Evolutionary conservation across 176 grass and related monocot genomes (phyloP).

Genomic region (Musa acuminata): DNA sequence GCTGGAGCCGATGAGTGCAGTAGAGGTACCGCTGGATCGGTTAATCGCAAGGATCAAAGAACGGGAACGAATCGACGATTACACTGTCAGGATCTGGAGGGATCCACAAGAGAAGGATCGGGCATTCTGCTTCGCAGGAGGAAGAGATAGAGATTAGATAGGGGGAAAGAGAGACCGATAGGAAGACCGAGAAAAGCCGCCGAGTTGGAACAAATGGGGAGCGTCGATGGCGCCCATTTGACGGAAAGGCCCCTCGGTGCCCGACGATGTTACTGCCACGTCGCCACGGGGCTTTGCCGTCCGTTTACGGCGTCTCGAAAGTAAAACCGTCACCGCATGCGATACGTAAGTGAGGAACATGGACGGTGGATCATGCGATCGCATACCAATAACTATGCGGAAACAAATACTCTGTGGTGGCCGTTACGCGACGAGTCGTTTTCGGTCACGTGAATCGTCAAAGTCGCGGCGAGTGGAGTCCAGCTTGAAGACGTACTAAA

Average conservation of each 20-base stretch:
- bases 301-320: background rate
- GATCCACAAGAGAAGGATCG: background rate
- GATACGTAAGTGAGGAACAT: background rate
- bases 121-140: background rate
- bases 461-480: background rate
- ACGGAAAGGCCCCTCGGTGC: background rate
- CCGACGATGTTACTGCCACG: background rate
- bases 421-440: no score
- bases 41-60: constrained; percentile 11
- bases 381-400: background rate
- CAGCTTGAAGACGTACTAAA: background rate
- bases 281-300: background rate
- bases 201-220: background rate
- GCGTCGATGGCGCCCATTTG: background rate
- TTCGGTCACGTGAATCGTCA: no score
- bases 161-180: background rate
- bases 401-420: background rate
- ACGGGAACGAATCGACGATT: background rate
- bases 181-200: constrained; percentile 8
- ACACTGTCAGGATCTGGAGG: background rate
- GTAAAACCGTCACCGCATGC: background rate
- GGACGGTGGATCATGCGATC: background rate
- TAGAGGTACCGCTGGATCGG: background rate
- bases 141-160: background rate
- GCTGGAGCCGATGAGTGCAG: background rate